Percentiles rank a stretch among this genome's conserved stretches.
phyloP scores from a whole-genome alignment of 805 yeast species.

The Cyberlindnera subsufficiens region DNA sequence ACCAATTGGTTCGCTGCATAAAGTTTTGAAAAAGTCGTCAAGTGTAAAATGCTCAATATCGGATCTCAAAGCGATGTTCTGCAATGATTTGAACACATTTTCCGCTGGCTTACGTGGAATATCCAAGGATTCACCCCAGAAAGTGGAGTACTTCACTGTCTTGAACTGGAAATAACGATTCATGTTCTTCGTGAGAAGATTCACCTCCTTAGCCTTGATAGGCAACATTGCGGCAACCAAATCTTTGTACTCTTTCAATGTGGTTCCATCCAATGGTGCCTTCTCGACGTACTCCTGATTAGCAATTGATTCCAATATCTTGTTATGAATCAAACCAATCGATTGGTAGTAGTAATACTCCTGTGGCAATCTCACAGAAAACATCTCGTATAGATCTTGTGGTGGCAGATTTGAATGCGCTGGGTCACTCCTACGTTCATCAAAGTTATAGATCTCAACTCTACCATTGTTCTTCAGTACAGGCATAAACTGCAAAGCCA shows the following conservation, averaged over 20 bases:
- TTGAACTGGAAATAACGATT: conserved; percentile 83
- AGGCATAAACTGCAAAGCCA: conserved; percentile 69
- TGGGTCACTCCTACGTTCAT: conserved; percentile 20
- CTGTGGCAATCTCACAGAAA: conserved; percentile 81
- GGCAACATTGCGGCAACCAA: conserved; percentile 44
- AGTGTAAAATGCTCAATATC: conserved; percentile 24
- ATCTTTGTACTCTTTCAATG: conserved; percentile 50
- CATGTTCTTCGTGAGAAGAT: conserved; percentile 62
- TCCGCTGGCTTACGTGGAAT: conserved; percentile 2
- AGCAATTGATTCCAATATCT: conserved; percentile 59
- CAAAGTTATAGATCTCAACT: conserved; percentile 51
- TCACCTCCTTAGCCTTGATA: conserved; percentile 53
- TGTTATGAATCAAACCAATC: conserved; percentile 63
- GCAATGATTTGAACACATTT: neutral
- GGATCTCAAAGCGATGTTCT: conserved; percentile 29
- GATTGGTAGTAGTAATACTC: conserved; percentile 81
- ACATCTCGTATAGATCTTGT: conserved; percentile 70
- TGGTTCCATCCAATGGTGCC: conserved; percentile 61
- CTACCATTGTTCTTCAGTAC: conserved; percentile 63
- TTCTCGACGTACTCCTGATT: conserved; percentile 58
- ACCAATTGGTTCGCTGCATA: conserved; percentile 19
- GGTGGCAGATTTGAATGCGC: conserved; percentile 35
- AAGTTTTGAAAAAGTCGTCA: conserved; percentile 20
- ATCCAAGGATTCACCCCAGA: conserved; percentile 1
- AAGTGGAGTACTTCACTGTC: conserved; percentile 39